Evolutionary conservation across 1,139 yeast genomes (phyloP), one percentile per base, ranked within the genome.

Genomic region (Hansenula lynferdii): DNA sequence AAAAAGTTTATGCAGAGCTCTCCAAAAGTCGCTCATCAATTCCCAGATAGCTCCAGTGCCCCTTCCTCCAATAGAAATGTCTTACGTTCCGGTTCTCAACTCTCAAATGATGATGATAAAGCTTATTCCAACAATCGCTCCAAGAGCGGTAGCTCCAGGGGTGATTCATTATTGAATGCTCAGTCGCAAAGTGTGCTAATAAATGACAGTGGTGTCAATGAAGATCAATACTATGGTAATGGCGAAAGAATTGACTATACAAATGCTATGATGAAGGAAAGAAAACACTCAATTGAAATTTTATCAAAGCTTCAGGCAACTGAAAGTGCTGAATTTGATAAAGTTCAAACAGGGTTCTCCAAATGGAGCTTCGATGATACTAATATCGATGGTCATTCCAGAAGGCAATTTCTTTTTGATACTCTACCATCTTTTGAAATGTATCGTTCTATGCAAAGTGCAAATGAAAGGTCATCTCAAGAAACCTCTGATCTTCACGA

Each of bases 361-460:
- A 5, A 26, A 14, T 15, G 18, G 18, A 16, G 9, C n/a, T 26
- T 8, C 17, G 20, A 27, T 27, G 19, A 27, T 17, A 16, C 14
- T 17, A 16, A 17, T 8, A 27, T 27, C 20, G 14, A 27, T 16
- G 11, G 11, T 17, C 10, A n/a, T 4, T 5, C n/a, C 8, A 16
- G 17, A 17, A 27, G 17, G 11, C 29, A 27, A 27, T 19, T 28
- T n/a, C 34, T 34, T 18, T 29, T 36, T 11, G 80, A 76, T 49
- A 65, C 76, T 3, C 56, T 76, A 30, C 82, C 82, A 1, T 73
- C 80, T 4, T 77, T 77, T 51, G 80, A 75, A 47, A 75, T 76
- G 80, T 77, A 72, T 48, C 79, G 75, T 49, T 68, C 73, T 27
- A 69, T 75, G 45, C 60, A 76, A 42, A 71, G 71, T 43, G 19